Evolutionary conservation across 352 stramenopile species (phyloP).

Genomic region (Phytophthora colocasiae): DNA sequence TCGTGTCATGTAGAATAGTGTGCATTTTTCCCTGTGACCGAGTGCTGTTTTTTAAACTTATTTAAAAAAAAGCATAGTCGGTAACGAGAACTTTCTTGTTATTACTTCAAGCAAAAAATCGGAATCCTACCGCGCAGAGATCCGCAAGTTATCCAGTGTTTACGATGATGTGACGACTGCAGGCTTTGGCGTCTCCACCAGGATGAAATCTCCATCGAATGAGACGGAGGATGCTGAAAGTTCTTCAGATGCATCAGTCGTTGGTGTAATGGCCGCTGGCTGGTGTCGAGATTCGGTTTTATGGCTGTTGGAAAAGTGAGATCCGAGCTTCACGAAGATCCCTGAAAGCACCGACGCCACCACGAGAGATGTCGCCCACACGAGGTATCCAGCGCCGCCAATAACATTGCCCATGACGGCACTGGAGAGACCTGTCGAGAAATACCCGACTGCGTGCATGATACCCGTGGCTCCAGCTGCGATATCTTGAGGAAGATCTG

Average conservation of each 20-base stretch:
- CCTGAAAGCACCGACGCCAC: conserved; percentile 61
- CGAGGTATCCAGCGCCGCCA: conserved; percentile 51
- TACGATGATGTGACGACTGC: too few species aligned
- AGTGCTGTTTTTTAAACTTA: too few species aligned
- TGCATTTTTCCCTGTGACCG: too few species aligned
- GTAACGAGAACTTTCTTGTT: too few species aligned
- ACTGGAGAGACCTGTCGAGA: conserved; percentile 70
- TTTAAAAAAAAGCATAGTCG: too few species aligned
- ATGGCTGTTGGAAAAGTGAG: conserved; percentile 52
- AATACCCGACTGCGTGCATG: conserved; percentile 74
- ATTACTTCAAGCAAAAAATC: too few species aligned
- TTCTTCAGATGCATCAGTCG: conserved; percentile 23
- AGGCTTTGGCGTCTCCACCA: conserved; percentile 10
- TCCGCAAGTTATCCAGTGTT: too few species aligned
- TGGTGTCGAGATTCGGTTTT: conserved; percentile 42
- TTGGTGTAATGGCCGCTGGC: conserved; percentile 5
- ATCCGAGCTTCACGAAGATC: conserved; percentile 66
- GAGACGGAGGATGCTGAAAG: conserved; percentile 18
- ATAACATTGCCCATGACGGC: conserved; percentile 75
- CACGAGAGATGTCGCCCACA: conserved; percentile 71
- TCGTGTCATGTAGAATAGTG: too few species aligned
- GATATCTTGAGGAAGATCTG: conserved; percentile 76
- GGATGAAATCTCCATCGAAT: conserved; percentile 31
- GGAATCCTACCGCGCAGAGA: too few species aligned
- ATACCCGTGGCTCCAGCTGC: conserved; percentile 65